A percentile compares a stretch with the other conserved stretches of the same genome.
Evolutionary conservation across 169 alveolate species (phyloP).

Genomic region (Plasmodium coatneyi): DNA sequence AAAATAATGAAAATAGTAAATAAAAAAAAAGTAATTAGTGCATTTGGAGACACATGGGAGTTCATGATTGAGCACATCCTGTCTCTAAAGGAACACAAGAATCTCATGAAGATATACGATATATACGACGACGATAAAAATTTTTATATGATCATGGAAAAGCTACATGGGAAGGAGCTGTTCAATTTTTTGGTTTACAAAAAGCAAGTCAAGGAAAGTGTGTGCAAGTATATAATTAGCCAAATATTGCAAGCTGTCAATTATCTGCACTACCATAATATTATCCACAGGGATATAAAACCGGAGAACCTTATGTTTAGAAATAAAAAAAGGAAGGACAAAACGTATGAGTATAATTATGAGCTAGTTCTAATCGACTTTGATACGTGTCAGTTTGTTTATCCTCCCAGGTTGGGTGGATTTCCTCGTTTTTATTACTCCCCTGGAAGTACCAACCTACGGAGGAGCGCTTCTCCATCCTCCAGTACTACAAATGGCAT

Average conservation of each 20-base stretch:
- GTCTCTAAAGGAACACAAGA: constrained; percentile 86
- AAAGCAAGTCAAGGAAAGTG: constrained; percentile 90
- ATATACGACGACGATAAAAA: constrained; percentile 89
- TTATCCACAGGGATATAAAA: constrained; percentile 89
- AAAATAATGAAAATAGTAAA: constrained; percentile 83
- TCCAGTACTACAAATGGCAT: not conserved
- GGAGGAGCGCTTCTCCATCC: not conserved
- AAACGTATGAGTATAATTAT: constrained; percentile 80
- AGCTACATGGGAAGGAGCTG: constrained; percentile 91
- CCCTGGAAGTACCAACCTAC: not conserved
- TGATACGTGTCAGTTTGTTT: constrained; percentile 86
- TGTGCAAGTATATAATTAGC: constrained; percentile 89
- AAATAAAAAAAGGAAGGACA: constrained; percentile 78
- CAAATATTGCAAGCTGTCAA: constrained; percentile 89
- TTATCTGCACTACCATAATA: constrained; percentile 85
- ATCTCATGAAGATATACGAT: constrained; percentile 87
- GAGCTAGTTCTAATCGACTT: constrained; percentile 87
- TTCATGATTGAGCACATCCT: constrained; percentile 87
- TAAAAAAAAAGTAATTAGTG: constrained; percentile 80
- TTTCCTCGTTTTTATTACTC: not conserved
- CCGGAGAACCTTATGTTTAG: constrained; percentile 90
- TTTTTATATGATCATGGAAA: constrained; percentile 89
- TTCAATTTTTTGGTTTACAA: constrained; percentile 89
- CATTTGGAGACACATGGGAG: constrained; percentile 86
- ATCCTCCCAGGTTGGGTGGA: constrained; percentile 67